Conservation (phyloP, 179 eudicot genomes). For the Heliamphora pulchella region DNA sequence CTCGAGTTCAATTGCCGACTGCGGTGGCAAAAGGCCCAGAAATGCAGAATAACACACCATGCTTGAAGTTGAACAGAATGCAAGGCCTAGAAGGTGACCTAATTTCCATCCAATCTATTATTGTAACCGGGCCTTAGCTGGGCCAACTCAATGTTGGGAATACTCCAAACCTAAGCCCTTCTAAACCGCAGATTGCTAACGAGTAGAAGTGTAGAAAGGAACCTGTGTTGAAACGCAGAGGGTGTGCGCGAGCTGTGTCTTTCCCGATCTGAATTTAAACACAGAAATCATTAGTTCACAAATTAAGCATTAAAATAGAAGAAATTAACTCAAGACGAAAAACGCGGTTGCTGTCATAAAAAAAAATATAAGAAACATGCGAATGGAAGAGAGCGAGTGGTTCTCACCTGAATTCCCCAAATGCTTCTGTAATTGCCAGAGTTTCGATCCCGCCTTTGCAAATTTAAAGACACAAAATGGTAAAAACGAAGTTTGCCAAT, state of each 20-base stretch:
- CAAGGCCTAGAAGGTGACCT: background rate
- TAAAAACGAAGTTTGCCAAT: background rate
- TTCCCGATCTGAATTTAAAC: conserved; percentile 57
- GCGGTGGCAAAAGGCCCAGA: background rate
- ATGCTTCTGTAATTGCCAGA: conserved; percentile 73
- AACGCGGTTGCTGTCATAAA: background rate
- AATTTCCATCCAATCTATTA: background rate
- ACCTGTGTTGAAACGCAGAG: conserved; percentile 87
- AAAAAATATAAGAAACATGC: background rate
- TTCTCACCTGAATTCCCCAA: conserved; percentile 83
- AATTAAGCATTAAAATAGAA: background rate
- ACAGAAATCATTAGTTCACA: conserved; percentile 12
- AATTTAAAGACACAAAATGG: conserved; percentile 1
- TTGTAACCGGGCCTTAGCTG: background rate
- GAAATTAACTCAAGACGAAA: background rate
- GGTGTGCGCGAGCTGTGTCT: conserved; percentile 90
- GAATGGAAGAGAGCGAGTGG: background rate
- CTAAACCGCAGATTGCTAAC: background rate
- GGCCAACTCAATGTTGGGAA: background rate
- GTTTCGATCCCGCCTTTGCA: conserved; percentile 80
- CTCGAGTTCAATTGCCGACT: too few species aligned
- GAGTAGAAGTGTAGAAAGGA: background rate
- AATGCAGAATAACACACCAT: background rate
- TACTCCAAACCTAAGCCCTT: background rate
- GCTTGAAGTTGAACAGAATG: background rate